Conservation (phyloP, 129 eudicot species). For the Centella asiatica region DNA sequence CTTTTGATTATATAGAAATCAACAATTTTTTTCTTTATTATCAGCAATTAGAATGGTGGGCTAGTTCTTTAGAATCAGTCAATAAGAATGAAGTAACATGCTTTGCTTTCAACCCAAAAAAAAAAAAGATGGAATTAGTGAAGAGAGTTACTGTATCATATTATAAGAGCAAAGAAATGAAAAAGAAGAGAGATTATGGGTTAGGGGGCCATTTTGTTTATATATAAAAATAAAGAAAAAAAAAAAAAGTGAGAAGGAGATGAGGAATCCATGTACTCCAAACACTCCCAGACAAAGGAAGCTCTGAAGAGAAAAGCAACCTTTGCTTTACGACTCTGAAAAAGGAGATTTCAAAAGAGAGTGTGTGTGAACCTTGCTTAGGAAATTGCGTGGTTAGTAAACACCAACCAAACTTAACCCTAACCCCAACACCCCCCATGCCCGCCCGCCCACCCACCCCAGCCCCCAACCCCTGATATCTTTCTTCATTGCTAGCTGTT, state of each 20-base stretch:
- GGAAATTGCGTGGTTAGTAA: constrained; percentile 32
- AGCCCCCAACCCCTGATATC: neutral
- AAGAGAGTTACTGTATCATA: too few relatives aligned
- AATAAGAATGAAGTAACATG: too few relatives aligned
- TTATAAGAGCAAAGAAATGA: too few relatives aligned
- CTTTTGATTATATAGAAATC: too few relatives aligned
- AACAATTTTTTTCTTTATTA: too few relatives aligned
- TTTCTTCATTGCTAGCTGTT: neutral
- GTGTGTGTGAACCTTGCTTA: constrained; percentile 9
- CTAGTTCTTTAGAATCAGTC: too few relatives aligned
- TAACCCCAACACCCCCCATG: neutral
- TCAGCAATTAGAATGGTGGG: too few relatives aligned
- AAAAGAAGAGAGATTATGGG: too few relatives aligned
- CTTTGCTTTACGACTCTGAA: constrained; percentile 63
- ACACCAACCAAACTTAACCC: neutral
- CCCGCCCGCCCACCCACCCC: neutral
- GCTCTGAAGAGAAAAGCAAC: constrained; percentile 78
- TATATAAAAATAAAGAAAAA: neutral
- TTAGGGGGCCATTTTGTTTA: too few relatives aligned
- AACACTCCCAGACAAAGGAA: constrained; percentile 68
- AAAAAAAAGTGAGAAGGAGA: constrained; percentile 17
- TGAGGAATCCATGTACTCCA: constrained; percentile 73
- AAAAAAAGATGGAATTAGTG: too few relatives aligned
- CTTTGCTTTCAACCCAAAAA: too few relatives aligned
- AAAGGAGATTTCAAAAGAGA: constrained; percentile 30